phyloP scores from a whole-genome alignment of 306 rosid species.

The Inga laurina region DNA sequence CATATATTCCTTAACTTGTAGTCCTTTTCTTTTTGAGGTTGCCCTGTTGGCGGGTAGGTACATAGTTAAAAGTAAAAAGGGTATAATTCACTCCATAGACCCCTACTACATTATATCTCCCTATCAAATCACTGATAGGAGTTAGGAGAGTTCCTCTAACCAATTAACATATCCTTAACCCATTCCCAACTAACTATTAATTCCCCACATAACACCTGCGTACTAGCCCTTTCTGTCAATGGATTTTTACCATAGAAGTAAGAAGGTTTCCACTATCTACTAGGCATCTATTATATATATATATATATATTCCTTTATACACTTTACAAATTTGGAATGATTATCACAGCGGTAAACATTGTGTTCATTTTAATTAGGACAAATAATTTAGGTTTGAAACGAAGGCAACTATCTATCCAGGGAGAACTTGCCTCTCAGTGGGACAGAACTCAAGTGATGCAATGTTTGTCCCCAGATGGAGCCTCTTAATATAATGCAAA shows the following conservation, averaged over 20 bases:
- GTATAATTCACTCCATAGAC: not conserved
- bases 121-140: not conserved
- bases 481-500: constrained; percentile 81
- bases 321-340: constrained; percentile 3
- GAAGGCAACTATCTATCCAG: not conserved
- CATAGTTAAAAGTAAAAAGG: not conserved
- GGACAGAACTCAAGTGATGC: constrained; percentile 83
- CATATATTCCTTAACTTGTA: not conserved
- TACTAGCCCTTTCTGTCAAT: not conserved
- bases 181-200: not conserved
- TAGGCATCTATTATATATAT: not conserved
- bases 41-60: not conserved
- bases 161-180: not conserved
- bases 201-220: not conserved
- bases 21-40: not conserved
- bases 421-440: constrained; percentile 65
- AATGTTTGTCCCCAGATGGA: constrained; percentile 83
- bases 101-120: not conserved
- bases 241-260: not conserved
- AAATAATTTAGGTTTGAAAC: constrained; percentile 4
- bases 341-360: not conserved
- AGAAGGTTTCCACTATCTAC: not conserved
- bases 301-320: not conserved
- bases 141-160: not conserved
- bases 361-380: constrained; percentile 9